Base-by-base conservation (phyloP, 2,329 filamentous ascomycete species). In the Madurella mycetomatis region DNA sequence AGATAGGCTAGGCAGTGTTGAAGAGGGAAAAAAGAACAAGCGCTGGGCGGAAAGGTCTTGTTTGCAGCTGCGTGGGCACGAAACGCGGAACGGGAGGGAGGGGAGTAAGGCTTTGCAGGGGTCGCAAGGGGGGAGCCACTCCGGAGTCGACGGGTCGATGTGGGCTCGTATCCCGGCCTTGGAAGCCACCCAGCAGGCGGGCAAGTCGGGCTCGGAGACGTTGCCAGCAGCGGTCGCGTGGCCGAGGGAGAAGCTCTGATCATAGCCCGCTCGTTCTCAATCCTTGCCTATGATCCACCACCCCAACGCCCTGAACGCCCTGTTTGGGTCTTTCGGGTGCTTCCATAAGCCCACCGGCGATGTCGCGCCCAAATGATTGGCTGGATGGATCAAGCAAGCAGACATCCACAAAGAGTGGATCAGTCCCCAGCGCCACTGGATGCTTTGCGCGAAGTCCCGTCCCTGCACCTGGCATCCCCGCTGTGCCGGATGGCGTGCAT, bases 61-160 rank as follows among this genome's bases (percentile, higher is more conserved):
- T 42, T 53, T 50, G 41, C 49, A 51, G 49, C 42, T 53, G 43
- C 30, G 31, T 48, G 45, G 50, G 39, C 34, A 9, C 34, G 34
- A 37, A 37, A 37, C 11, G 34, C 13, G 34, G 11, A 37, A 25
- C 25, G 25, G 25, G 7, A 25, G 25, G 25, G 25, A 25, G 25
- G 25, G 25, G 34, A 37, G 34, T 4, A 37, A 37, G 34, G 34
- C 11, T 11, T 34, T 37, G 34, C 34, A 37, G 9, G 34, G 34
- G 34, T 37, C 13, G 34, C 34, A 37, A 15, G 34, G 34, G 34
- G 34, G 34, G 34, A 37, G 34, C 34, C 34, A 37, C 11, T 37
- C 7, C 31, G 31, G 31, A 12, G 31, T 17, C n/a, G 17, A 42
- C 17, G 41, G 41, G 41, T 17, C 5, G 18, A 13, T 43, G n/a